Percentiles rank a stretch among this genome's conserved stretches.
Conservation (phyloP, 495 filamentous ascomycete species). For the Ramalina intermedia region DNA sequence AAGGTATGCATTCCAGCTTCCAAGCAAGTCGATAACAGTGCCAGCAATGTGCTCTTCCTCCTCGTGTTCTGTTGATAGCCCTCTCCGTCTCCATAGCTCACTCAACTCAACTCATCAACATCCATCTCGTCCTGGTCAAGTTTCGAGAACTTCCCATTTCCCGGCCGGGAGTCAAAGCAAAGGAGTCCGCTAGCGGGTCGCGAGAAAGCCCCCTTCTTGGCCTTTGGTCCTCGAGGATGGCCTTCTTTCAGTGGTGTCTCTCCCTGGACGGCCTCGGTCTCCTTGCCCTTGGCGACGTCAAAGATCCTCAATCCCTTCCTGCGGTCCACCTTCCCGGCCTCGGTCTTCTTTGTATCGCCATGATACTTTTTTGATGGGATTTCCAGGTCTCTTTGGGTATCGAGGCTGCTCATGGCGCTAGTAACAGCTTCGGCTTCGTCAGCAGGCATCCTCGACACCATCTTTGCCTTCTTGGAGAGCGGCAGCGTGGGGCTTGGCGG, state of each 20-base stretch:
- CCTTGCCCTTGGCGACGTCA: constrained; percentile 9
- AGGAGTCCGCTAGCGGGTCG: constrained; percentile 4
- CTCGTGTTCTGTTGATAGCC: not conserved
- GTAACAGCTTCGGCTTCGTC: constrained; percentile 1
- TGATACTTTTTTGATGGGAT: not conserved
- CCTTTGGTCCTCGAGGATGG: constrained; percentile 7
- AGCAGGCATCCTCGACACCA: not conserved
- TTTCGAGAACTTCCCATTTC: not conserved
- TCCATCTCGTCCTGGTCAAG: constrained; percentile 11
- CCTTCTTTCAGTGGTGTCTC: constrained; percentile 3
- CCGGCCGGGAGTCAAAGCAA: not conserved
- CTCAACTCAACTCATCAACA: constrained; percentile 16
- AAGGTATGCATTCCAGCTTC: too few species aligned
- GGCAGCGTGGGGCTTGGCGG: constrained; percentile 1
- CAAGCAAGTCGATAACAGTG: too few species aligned
- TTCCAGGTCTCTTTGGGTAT: not conserved
- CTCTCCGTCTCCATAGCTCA: not conserved
- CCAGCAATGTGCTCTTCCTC: not conserved
- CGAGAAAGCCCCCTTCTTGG: constrained; percentile 2
- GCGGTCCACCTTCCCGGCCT: not conserved
- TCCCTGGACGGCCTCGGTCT: not conserved
- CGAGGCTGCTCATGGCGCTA: constrained; percentile 4
- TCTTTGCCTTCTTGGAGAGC: constrained; percentile 10
- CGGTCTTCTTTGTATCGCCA: not conserved
- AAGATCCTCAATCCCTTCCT: constrained; percentile 9